Percentiles rank a stretch among this genome's conserved stretches.
Conservation (phyloP, 1,284 basidiomycete genomes). For the Phellopilus nigrolimitatus region DNA sequence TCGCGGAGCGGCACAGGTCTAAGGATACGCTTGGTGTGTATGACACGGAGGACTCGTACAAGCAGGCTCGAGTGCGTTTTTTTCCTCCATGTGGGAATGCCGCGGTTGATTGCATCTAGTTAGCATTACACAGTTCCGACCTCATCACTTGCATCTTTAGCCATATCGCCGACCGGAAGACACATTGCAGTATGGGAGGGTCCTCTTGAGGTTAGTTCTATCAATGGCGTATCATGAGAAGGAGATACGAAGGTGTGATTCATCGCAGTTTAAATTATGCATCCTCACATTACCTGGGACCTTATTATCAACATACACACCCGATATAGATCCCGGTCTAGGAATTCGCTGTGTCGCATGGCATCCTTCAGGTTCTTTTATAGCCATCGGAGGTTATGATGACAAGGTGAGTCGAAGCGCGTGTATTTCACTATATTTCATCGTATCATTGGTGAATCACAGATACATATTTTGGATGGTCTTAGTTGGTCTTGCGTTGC, state of each 20-base stretch:
- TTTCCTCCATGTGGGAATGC: not conserved
- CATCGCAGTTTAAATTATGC: constrained; percentile 72
- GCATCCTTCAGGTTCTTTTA: constrained; percentile 78
- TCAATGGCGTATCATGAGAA: too few species aligned
- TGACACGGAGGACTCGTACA: constrained; percentile 64
- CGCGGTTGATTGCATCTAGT: constrained; percentile 9
- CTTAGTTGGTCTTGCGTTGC: constrained; percentile 73
- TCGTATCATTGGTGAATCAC: not conserved
- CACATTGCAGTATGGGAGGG: constrained; percentile 83
- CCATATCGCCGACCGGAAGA: constrained; percentile 78
- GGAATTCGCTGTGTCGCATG: constrained; percentile 73
- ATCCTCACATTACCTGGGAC: constrained; percentile 72
- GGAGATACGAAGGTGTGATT: constrained; percentile 1
- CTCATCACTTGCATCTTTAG: constrained; percentile 66
- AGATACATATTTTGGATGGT: constrained; percentile 77
- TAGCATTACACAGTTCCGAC: constrained; percentile 84
- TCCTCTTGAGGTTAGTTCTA: constrained; percentile 65
- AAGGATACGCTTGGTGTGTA: constrained; percentile 84
- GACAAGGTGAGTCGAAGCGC: constrained; percentile 57
- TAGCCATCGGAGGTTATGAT: constrained; percentile 80
- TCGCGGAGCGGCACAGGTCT: constrained; percentile 81
- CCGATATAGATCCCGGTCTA: constrained; percentile 71
- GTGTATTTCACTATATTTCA: not conserved
- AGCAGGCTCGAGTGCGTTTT: constrained; percentile 64
- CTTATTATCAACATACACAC: constrained; percentile 62